Conservation (phyloP, 2,329 filamentous ascomycete genomes). For the Leptoxyphium fumago region DNA sequence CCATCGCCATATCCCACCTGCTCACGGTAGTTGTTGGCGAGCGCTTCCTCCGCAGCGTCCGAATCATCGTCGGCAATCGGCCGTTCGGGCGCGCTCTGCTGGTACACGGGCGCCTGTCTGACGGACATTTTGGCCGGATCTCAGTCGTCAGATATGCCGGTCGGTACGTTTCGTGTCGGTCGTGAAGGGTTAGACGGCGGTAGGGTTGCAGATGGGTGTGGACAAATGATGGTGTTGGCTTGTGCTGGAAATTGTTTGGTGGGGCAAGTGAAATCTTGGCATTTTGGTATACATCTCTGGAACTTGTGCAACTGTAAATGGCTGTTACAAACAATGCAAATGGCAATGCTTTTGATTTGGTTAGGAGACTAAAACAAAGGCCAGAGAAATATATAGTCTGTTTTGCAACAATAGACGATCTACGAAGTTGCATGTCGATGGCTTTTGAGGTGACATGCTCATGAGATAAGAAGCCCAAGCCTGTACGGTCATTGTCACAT, state of each 20-base stretch:
- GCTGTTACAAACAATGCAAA: no score
- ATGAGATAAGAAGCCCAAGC: no score
- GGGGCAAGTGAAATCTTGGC: background rate
- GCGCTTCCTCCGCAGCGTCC: constrained; percentile 88
- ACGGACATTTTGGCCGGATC: constrained; percentile 19
- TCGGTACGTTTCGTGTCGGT: no score
- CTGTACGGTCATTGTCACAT: no score
- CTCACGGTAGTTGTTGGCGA: constrained; percentile 91
- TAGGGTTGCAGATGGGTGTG: background rate
- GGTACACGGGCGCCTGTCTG: constrained; percentile 24
- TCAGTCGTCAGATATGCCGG: no score
- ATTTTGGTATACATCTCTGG: background rate
- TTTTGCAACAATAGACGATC: no score
- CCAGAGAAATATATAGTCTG: no score
- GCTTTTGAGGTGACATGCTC: no score
- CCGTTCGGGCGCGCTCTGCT: constrained; percentile 25
- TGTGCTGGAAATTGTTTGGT: background rate
- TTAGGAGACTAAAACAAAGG: no score
- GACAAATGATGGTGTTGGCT: background rate
- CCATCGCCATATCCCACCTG: constrained; percentile 89
- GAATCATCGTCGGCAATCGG: constrained; percentile 50
- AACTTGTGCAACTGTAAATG: no score
- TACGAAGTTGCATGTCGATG: no score
- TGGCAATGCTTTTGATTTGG: no score
- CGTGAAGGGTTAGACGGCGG: background rate